A percentile compares a stretch with the other conserved stretches of the same genome.
phyloP scores from a whole-genome alignment of 768 basidiomycete species.

The Boletus subparvulus region DNA sequence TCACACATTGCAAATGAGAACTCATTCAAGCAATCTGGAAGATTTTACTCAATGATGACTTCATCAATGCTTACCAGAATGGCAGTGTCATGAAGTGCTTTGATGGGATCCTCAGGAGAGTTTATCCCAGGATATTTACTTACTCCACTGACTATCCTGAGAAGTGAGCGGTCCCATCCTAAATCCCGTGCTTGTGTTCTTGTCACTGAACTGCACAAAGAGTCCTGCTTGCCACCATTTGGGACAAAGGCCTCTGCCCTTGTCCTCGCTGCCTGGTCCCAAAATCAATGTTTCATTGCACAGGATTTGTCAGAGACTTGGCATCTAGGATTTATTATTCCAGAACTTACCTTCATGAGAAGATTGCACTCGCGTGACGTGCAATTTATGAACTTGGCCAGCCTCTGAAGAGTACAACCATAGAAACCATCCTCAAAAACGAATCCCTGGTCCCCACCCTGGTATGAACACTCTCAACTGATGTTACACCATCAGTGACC shows the following conservation, averaged over 20 bases:
- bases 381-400: too few relatives aligned
- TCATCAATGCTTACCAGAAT: background rate
- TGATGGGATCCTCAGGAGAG: background rate
- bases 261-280: background rate
- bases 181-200: background rate
- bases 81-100: background rate
- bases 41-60: background rate
- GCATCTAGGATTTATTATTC: too few relatives aligned
- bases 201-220: background rate
- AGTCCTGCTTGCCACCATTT: background rate
- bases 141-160: slow-evolving; percentile 6
- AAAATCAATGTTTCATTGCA: too few relatives aligned
- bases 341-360: too few relatives aligned
- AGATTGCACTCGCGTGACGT: too few relatives aligned
- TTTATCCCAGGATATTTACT: slow-evolving; percentile 1
- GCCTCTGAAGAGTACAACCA: too few relatives aligned
- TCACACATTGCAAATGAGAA: too few relatives aligned
- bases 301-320: too few relatives aligned
- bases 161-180: background rate
- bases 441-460: background rate
- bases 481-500: background rate
- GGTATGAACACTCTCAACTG: background rate
- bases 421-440: too few relatives aligned
- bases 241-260: background rate
- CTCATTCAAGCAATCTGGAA: too few relatives aligned